Evolutionary conservation across 2,329 filamentous ascomycete species (phyloP).

Genomic region (Pseudocercospora musae): DNA sequence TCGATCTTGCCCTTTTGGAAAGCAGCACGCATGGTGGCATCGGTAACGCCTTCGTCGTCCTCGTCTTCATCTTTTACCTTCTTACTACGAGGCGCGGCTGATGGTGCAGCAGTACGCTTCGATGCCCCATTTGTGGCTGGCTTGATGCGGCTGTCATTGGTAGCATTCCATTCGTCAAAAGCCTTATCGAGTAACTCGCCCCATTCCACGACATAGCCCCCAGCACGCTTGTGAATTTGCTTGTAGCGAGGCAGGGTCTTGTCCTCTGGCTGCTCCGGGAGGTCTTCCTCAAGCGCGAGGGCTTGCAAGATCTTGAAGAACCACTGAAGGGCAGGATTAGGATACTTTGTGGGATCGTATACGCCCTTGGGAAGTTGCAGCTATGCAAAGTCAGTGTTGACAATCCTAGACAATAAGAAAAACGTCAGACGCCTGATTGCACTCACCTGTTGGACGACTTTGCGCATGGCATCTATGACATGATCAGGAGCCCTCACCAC

Average conservation of each 20-base stretch:
- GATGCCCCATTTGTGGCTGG: constrained; percentile 41
- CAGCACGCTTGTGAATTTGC: constrained; percentile 86
- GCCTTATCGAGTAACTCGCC: constrained; percentile 64
- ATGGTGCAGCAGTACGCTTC: constrained; percentile 42
- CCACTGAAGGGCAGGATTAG: constrained; percentile 85
- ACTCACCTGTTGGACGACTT: constrained; percentile 59
- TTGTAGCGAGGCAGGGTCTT: constrained; percentile 79
- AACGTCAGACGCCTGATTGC: neutral
- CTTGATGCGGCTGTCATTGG: constrained; percentile 37
- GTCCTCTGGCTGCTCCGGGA: constrained; percentile 71
- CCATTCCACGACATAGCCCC: constrained; percentile 75
- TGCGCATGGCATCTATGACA: constrained; percentile 77
- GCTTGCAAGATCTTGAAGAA: constrained; percentile 94
- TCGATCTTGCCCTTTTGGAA: constrained; percentile 44
- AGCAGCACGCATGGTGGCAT: constrained; percentile 44
- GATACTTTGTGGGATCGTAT: constrained; percentile 83
- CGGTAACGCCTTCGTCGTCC: constrained; percentile 36
- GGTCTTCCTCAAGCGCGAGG: constrained; percentile 84
- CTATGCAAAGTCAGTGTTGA: constrained; percentile 43
- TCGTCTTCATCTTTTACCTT: constrained; percentile 45
- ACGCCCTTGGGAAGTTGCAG: constrained; percentile 80
- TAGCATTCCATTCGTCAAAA: constrained; percentile 42
- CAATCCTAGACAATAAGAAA: neutral
- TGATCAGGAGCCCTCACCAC: constrained; percentile 61
- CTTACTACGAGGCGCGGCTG: constrained; percentile 27